Base-by-base conservation (phyloP, 78 protist genomes). In the Cavenderia fasciculata region DNA sequence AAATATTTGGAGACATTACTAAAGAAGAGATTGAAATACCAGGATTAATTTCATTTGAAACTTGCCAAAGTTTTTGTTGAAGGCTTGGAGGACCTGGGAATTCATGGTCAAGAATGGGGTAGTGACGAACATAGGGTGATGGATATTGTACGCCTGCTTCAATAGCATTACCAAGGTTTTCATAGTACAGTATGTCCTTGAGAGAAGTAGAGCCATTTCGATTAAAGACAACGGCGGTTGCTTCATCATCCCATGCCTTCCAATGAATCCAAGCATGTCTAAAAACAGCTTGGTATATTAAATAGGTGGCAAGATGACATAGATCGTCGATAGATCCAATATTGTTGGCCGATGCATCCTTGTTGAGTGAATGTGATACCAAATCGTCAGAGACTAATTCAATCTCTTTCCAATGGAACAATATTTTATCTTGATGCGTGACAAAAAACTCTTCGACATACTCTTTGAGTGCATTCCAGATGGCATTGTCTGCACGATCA, bases 131-230 rank as follows among this genome's bases (percentile, higher is more conserved):
- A 29, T 74, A 74, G 8, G 85, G 62, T 4, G 71, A 59, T 27
- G 85, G 85, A 74, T 74, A 74, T 44, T 74, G 85, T 21, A 74
- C 71, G 59, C 85, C 85, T 2, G 85, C 85, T 43, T 74, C 85
- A 41, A 74, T 74, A 1, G 85, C 85, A 74, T 74, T 74, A 18
- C 85, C 85, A 16, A 74, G 40, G 19, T 74, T 74, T 44, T 74
- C 56, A 27, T 74, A 18, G 40, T 74, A 74, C 27, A 40, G 2
- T 19, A 74, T 74, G 44, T 74, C 71, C 11, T 74, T 59, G 34
- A 59, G 51, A 5, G 85, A 43, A 2, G 85, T 74, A 0, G 38
- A 56, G 4, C 85, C 85, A 46, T 59, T 71, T 19, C 44, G 7
- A 29, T 74, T 74, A 71, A 38, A 74, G 8, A 74, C 29, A 11